Conservation (phyloP, 768 basidiomycete genomes). For the Piloderma croceum region DNA sequence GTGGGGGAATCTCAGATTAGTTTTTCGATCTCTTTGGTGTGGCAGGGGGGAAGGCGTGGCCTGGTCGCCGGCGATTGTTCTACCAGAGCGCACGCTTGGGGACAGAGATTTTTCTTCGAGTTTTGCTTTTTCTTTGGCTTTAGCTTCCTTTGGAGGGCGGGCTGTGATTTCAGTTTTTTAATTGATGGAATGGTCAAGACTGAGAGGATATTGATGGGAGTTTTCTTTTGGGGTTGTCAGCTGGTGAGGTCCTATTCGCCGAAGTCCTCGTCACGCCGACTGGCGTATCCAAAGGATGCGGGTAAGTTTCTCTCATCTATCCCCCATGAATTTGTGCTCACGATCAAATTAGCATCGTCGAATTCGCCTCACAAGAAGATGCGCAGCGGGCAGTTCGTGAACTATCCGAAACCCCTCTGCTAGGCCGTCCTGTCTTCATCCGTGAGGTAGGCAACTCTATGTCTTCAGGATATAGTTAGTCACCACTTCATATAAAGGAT, state of each 20-base stretch:
- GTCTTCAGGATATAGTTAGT: constrained; percentile 2
- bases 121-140: constrained; percentile 7
- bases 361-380: constrained; percentile 87
- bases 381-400: constrained; percentile 85
- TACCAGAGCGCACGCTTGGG: no score
- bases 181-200: constrained; percentile 54
- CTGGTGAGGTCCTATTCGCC: constrained; percentile 99
- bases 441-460: constrained; percentile 62
- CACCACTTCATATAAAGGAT: constrained; percentile 50
- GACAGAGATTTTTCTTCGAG: constrained; percentile 6
- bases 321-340: constrained; percentile 11
- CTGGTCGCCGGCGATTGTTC: no score
- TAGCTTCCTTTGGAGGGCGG: constrained; percentile 6
- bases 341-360: constrained; percentile 72
- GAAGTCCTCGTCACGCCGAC: constrained; percentile 97
- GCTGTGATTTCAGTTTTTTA: constrained; percentile 34
- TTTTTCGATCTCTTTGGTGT: constrained; percentile 43
- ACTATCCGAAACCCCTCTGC: constrained; percentile 81
- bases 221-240: constrained; percentile 87
- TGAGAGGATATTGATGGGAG: constrained; percentile 93
- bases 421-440: constrained; percentile 93
- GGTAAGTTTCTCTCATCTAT: constrained; percentile 52
- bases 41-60: no score
- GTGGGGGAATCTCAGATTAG: constrained; percentile 72
- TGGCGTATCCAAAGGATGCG: constrained; percentile 97